These are phyloP conservation scores for Sicyos baderoa DNA, from an alignment of 306 rosid species.

Conservation along the genomic window DNA sequence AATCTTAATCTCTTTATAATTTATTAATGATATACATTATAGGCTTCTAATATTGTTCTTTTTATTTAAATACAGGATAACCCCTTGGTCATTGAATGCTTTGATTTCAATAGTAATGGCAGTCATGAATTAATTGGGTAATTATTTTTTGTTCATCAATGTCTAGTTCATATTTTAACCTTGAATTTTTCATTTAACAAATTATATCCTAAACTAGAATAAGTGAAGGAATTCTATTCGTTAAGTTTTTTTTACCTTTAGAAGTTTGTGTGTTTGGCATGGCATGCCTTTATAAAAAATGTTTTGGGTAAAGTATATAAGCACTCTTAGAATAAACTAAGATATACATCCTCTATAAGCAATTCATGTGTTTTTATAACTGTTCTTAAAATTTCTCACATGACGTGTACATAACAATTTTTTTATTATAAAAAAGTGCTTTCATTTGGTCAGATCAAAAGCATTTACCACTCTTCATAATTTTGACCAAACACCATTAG, in stretches of 20 bases:
- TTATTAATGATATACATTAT: not conserved
- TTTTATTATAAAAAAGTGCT: not conserved
- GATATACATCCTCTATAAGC: not conserved
- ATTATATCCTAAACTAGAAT: not conserved
- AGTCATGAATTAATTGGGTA: slow-evolving; percentile 75
- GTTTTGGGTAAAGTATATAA: not conserved
- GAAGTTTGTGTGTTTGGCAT: not conserved
- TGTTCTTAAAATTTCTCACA: not conserved
- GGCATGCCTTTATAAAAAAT: not conserved
- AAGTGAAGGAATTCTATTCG: not conserved
- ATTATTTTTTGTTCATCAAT: slow-evolving; percentile 17
- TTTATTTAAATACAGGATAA: slow-evolving; percentile 44
- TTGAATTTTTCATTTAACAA: not conserved
- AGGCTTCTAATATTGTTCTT: not conserved
- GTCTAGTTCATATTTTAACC: slow-evolving; percentile 2
- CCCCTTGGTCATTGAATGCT: slow-evolving; percentile 76
- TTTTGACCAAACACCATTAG: too few species aligned
- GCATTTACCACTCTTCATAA: too few species aligned
- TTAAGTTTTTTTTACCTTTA: not conserved
- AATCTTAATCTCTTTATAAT: not conserved
- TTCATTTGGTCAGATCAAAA: not conserved
- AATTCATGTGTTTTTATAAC: not conserved
- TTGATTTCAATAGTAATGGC: slow-evolving; percentile 77
- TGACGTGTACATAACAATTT: not conserved
- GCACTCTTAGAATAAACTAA: not conserved